Evolutionary conservation across 371 early-diverging fungal genomes (phyloP).

Genomic region (Rhizopus delemar): DNA sequence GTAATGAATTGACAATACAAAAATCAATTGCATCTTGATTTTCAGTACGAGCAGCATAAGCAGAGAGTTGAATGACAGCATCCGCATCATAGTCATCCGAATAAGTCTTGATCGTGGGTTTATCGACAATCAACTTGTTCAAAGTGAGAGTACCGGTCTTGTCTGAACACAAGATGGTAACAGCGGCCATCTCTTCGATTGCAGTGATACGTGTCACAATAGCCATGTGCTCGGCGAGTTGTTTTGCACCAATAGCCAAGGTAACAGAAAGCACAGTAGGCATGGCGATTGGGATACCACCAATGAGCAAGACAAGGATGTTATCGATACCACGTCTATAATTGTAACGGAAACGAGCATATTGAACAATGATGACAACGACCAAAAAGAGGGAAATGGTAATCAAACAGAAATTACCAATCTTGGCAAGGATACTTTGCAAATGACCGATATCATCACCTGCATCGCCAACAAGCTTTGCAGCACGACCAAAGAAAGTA

Average conservation of each 20-base stretch:
- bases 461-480: conserved; percentile 75
- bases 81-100: conserved; percentile 52
- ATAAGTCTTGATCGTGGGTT: conserved; percentile 65
- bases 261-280: conserved; percentile 88
- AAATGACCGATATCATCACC: conserved; percentile 85
- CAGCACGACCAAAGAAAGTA: conserved; percentile 91
- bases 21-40: conserved; percentile 80
- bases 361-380: conserved; percentile 79
- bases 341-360: conserved; percentile 70
- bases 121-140: conserved; percentile 82
- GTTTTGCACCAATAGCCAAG: conserved; percentile 90
- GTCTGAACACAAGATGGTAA: conserved; percentile 91
- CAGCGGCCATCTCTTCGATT: conserved; percentile 93
- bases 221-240: conserved; percentile 89
- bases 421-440: conserved; percentile 84
- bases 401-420: conserved; percentile 84
- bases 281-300: conserved; percentile 80
- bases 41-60: conserved; percentile 69
- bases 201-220: conserved; percentile 86
- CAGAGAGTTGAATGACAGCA: conserved; percentile 60
- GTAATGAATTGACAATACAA: conserved; percentile 66
- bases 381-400: conserved; percentile 71
- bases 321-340: conserved; percentile 74
- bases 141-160: conserved; percentile 96
- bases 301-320: conserved; percentile 73